Evolutionary conservation across 148 eudicot genomes (phyloP).

Genomic region (Camellia lanceoleosa): DNA sequence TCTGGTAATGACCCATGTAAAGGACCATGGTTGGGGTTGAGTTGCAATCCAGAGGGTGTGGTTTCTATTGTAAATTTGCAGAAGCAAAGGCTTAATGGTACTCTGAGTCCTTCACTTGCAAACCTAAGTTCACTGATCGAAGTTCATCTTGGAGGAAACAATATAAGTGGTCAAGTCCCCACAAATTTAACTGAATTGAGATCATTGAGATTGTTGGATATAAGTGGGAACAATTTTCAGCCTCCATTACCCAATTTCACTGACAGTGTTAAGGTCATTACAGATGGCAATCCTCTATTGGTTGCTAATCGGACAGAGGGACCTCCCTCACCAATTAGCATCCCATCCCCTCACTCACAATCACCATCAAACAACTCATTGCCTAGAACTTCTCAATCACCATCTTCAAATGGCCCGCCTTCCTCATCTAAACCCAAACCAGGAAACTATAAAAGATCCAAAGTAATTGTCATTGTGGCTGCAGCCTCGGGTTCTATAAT

Average conservation of each 20-base stretch:
- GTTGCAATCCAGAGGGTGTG: constrained; percentile 38
- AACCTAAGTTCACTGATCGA: constrained; percentile 42
- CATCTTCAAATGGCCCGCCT: constrained; percentile 18
- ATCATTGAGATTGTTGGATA: constrained; percentile 54
- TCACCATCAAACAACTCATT: constrained; percentile 25
- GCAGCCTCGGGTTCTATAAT: constrained; percentile 21
- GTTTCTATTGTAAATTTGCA: constrained; percentile 54
- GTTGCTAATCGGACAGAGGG: constrained; percentile 16
- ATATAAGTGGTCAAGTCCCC: constrained; percentile 48
- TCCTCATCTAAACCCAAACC: neutral
- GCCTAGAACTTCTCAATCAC: constrained; percentile 7
- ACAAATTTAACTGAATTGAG: constrained; percentile 40
- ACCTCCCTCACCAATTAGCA: constrained; percentile 20
- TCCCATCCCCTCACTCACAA: constrained; percentile 15
- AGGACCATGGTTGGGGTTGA: constrained; percentile 63
- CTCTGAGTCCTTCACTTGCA: constrained; percentile 58
- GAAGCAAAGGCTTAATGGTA: constrained; percentile 54
- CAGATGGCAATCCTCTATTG: constrained; percentile 48
- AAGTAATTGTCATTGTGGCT: constrained; percentile 20
- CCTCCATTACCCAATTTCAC: constrained; percentile 62
- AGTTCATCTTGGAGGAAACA: constrained; percentile 50
- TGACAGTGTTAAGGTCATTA: constrained; percentile 39
- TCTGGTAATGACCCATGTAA: constrained; percentile 72
- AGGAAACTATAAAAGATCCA: constrained; percentile 23
- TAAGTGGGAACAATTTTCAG: constrained; percentile 49